phyloP scores from a whole-genome alignment of 768 basidiomycete species.

The Crepidotus variabilis region DNA sequence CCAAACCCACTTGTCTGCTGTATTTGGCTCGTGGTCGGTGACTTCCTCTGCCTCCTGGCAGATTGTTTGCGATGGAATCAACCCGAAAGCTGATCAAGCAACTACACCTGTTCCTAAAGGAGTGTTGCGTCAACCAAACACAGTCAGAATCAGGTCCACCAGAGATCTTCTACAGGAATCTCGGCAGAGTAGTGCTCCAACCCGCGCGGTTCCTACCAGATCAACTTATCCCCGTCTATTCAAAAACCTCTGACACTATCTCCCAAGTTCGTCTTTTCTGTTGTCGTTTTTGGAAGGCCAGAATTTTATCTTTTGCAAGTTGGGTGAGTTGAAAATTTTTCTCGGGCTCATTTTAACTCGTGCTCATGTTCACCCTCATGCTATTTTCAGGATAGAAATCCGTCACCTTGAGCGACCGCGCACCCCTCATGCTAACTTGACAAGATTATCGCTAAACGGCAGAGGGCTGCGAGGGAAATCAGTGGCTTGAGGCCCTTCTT shows the following conservation, averaged over 20 bases:
- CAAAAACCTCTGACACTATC: neutral
- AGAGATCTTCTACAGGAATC: neutral
- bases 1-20: neutral
- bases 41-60: constrained; percentile 14
- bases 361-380: neutral
- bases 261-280: too few species aligned
- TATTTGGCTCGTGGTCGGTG: neutral
- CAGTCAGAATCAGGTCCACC: neutral
- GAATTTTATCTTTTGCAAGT: too few species aligned
- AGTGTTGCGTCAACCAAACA: neutral
- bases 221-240: neutral
- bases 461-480: neutral
- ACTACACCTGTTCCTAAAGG: neutral
- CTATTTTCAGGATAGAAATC: neutral
- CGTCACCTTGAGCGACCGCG: too few species aligned
- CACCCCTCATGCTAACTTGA: neutral
- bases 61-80: constrained; percentile 6
- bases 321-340: neutral
- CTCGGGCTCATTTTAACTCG: neutral
- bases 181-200: neutral
- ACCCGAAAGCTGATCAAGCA: neutral
- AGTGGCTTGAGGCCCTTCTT: too few species aligned
- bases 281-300: too few species aligned
- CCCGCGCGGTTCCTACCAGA: neutral
- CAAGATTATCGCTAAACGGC: neutral